phyloP scores from a whole-genome alignment of 2,329 filamentous ascomycete genomes.

The Botrytis pseudocinerea region DNA sequence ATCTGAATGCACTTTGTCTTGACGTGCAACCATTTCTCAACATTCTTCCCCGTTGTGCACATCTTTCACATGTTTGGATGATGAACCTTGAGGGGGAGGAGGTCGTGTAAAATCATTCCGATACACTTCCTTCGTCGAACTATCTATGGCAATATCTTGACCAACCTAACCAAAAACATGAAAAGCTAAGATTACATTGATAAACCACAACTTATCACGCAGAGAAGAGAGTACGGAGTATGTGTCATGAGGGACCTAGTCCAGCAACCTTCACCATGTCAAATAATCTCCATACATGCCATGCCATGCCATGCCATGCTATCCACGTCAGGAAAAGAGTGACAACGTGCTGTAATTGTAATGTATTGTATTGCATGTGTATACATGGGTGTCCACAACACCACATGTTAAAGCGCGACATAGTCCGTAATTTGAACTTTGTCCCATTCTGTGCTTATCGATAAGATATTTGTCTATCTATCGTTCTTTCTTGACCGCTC shows the following conservation, averaged over 20 bases:
- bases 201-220: neutral
- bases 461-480: conserved; percentile 9
- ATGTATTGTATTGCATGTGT: neutral
- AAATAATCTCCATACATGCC: neutral
- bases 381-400: conserved; percentile 16
- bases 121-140: neutral
- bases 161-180: neutral
- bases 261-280: neutral
- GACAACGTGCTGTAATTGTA: neutral
- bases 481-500: conserved; percentile 18
- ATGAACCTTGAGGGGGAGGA: neutral
- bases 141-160: neutral
- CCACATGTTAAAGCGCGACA: conserved; percentile 7
- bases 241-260: neutral
- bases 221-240: neutral
- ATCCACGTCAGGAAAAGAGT: conserved; percentile 16
- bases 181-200: neutral
- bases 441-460: conserved; percentile 16
- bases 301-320: neutral
- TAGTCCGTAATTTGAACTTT: neutral
- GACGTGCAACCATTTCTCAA: neutral
- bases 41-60: neutral
- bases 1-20: neutral
- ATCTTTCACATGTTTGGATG: conserved; percentile 13
- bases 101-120: neutral